These are phyloP conservation scores for Ganoderma lingzhi DNA, from an alignment of 1,284 basidiomycete genomes.

Conservation along the genomic window DNA sequence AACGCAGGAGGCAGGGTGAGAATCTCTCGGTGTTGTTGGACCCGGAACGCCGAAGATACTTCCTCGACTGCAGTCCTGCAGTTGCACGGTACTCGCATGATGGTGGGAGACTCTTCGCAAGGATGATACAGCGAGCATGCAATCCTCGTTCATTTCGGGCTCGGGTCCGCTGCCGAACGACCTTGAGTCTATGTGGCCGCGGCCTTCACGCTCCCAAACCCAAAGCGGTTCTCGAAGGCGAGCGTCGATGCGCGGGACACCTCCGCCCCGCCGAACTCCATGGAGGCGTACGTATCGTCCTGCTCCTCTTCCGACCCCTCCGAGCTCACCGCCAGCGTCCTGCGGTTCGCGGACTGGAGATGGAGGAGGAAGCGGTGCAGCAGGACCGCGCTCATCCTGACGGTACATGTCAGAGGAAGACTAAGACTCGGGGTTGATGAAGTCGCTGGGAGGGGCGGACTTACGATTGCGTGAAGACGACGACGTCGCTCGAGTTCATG, in stretches of 20 bases:
- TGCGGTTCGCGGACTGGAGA: constrained; percentile 2
- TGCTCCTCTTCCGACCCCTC: background rate
- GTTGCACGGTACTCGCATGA: no score
- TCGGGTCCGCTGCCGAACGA: background rate
- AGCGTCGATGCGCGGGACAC: background rate
- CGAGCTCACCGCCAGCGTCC: background rate
- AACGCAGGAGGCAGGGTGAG: no score
- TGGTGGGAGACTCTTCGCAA: no score
- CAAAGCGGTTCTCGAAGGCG: background rate
- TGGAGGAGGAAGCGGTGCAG: constrained; percentile 7
- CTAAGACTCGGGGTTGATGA: no score
- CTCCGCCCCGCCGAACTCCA: background rate
- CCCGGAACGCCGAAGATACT: background rate
- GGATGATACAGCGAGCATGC: background rate
- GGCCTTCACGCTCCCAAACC: background rate
- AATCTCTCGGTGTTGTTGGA: no score
- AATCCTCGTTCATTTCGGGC: background rate
- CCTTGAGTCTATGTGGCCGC: background rate
- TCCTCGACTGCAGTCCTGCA: background rate
- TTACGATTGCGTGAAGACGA: constrained; percentile 3
- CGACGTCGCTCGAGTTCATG: constrained; percentile 9
- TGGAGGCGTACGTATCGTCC: background rate
- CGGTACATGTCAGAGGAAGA: no score
- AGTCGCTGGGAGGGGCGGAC: background rate
- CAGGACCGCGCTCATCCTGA: background rate